phyloP scores from a whole-genome alignment of 768 basidiomycete genomes.

The Phylloporus rhodoxanthus region DNA sequence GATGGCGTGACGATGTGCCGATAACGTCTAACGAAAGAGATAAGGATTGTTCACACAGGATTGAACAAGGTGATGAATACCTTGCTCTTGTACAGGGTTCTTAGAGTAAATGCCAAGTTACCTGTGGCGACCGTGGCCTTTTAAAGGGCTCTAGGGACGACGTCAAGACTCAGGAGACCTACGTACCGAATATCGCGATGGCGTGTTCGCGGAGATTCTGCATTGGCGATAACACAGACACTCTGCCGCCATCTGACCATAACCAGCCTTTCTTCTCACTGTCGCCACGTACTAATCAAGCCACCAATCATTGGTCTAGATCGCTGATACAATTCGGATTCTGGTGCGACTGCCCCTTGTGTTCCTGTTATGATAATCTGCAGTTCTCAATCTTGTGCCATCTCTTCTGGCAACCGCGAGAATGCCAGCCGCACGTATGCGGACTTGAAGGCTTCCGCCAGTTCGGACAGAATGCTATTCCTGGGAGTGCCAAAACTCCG shows the following conservation, averaged over 20 bases:
- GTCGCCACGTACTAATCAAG: constrained; percentile 1
- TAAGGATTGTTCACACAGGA: constrained; percentile 1
- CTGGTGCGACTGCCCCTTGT: too few species aligned
- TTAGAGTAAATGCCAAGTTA: not conserved
- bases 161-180: not conserved
- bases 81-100: constrained; percentile 3
- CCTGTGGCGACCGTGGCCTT: not conserved
- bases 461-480: constrained; percentile 64
- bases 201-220: constrained; percentile 9
- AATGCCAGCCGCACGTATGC: constrained; percentile 69
- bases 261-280: constrained; percentile 12
- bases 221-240: not conserved
- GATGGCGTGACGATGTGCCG: constrained; percentile 17
- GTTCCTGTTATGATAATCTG: constrained; percentile 20
- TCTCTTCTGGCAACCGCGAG: constrained; percentile 52
- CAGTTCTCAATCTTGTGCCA: constrained; percentile 48
- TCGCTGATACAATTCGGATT: not conserved
- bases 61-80: constrained; percentile 9
- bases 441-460: constrained; percentile 41
- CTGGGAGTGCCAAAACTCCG: constrained; percentile 79
- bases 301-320: not conserved
- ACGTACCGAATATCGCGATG: not conserved
- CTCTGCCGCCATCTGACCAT: constrained; percentile 10
- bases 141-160: not conserved
- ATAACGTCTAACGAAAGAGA: constrained; percentile 2